A percentile compares a stretch with the other conserved stretches of the same genome.
Conservation (phyloP, 805 yeast genomes). For the Candida ulmi region DNA sequence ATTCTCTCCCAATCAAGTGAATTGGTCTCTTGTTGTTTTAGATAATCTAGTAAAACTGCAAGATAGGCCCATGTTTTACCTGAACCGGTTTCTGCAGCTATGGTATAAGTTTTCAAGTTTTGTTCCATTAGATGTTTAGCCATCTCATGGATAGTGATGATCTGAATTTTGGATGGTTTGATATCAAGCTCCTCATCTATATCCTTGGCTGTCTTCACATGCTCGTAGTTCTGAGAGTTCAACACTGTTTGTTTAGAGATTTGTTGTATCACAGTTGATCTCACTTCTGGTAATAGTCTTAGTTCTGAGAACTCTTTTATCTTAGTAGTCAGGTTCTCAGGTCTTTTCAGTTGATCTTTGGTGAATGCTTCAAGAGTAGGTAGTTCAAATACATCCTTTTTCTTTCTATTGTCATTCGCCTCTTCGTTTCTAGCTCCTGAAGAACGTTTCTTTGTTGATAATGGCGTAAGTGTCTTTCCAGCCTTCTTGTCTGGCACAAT, state of each 20-base stretch:
- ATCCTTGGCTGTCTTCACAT: slow-evolving; percentile 7
- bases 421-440: background rate
- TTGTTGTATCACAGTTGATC: slow-evolving; percentile 52
- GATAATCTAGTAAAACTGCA: slow-evolving; percentile 64
- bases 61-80: slow-evolving; percentile 95
- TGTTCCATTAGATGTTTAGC: slow-evolving; percentile 28
- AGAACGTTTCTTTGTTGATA: background rate
- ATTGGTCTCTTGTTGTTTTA: slow-evolving; percentile 44
- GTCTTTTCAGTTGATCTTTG: slow-evolving; percentile 26
- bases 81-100: slow-evolving; percentile 96
- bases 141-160: slow-evolving; percentile 51
- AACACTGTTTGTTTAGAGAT: slow-evolving; percentile 42
- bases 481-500: background rate
- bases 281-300: slow-evolving; percentile 58
- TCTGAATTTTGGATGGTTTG: slow-evolving; percentile 77
- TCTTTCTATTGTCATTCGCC: slow-evolving; percentile 1
- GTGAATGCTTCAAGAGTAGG: slow-evolving; percentile 21
- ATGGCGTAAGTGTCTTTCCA: background rate
- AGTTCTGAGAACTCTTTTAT: slow-evolving; percentile 62
- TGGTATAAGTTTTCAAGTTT: slow-evolving; percentile 55
- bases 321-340: slow-evolving; percentile 40
- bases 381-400: slow-evolving; percentile 6
- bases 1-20: slow-evolving; percentile 30
- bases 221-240: slow-evolving; percentile 22
- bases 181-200: slow-evolving; percentile 14